phyloP scores from a whole-genome alignment of 208 protist genomes.

The Acanthamoeba healyi region DNA sequence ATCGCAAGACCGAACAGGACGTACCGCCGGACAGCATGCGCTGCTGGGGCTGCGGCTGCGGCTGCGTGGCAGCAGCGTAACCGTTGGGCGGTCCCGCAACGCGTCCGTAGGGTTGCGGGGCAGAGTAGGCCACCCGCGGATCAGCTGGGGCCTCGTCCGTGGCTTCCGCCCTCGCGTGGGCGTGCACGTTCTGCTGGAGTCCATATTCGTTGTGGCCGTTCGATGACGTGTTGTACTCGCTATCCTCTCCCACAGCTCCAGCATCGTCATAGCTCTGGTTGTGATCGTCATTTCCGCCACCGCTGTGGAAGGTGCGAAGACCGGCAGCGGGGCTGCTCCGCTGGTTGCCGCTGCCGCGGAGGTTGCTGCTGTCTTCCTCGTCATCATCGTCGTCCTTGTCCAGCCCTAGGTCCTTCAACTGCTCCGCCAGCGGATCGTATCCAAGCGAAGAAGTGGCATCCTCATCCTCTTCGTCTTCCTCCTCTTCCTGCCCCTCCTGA shows the following conservation, averaged over 20 bases:
- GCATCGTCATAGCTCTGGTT: background rate
- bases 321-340: no score
- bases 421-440: background rate
- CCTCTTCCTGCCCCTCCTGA: background rate
- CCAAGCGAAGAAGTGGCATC: background rate
- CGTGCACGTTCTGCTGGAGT: background rate
- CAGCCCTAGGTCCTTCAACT: background rate
- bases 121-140: no score
- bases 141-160: no score
- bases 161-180: no score
- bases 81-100: no score
- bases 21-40: background rate
- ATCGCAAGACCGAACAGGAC: no score
- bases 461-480: background rate
- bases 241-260: background rate
- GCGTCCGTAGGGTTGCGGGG: no score
- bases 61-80: background rate
- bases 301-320: no score
- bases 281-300: no score
- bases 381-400: background rate
- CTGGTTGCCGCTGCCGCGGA: no score
- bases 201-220: background rate
- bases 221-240: background rate
- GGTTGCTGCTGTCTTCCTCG: background rate
- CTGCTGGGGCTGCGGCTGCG: background rate